Evolutionary conservation across 2,329 filamentous ascomycete genomes (phyloP), one percentile per base, ranked within the genome.

Genomic region (Fusarium dimerum): DNA sequence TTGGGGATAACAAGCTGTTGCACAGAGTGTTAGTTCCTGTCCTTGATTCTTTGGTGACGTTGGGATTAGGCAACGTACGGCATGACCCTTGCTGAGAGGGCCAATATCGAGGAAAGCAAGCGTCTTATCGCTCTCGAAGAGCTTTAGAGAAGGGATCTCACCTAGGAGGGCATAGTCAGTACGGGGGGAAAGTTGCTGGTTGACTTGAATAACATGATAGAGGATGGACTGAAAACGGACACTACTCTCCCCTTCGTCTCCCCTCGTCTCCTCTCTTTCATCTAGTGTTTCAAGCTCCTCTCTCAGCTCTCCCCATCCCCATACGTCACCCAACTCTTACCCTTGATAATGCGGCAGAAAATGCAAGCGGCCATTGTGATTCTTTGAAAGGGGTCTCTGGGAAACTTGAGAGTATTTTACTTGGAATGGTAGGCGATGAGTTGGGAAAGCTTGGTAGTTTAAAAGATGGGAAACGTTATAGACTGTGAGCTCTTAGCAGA

Each of bases 341-440:
- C 93, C 83, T 96, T 95, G 78, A 99, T 88, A 71, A 99, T 97
- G 74, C 91, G 96, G 82, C 94, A 99, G 79, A 99, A 99, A 69
- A 97, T 91, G 72, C 94, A 99, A 58, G 87, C 52, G 18, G 58
- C 47, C 61, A 62, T 64, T 16, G 41, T 54, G 45, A 15, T 40
- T 6, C 2, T 10, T 29, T 17, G 6, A 26, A 16, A 10, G 20
- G 30, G 6, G 40, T 34, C 16, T 39, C 20, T 26, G 20, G 20
- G 7, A 26, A 7, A 26, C 20, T 26, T 26, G 20, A 26, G 20
- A 26, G 20, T 26, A 26, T 26, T 26, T 4, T 26, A 26, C 4
- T 26, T 26, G 20, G 20, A 26, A 41, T 2, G 7, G 41, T 8
- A 10, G 12, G 11, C 13, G n/a, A 12, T 13, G 41, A 29, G 17